Base-by-base conservation (phyloP, 768 basidiomycete genomes). In the Suillus cothurnatus region DNA sequence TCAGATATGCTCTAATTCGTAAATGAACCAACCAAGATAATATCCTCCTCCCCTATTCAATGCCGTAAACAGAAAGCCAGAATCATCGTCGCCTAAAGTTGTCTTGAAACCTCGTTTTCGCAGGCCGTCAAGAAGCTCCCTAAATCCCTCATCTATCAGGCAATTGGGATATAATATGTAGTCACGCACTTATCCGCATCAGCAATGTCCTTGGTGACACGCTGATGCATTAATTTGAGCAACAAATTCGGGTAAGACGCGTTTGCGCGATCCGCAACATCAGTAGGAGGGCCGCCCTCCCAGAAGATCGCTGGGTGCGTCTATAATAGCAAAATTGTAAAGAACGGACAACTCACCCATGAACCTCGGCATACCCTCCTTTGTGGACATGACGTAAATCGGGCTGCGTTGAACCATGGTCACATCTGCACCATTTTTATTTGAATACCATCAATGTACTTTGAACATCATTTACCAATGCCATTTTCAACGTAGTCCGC, bases 41-140 rank as follows among this genome's bases (percentile, higher is more conserved):
- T 88, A 91, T 7, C 91, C 88, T 31, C 88, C 89, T 0, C 77
- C 85, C 50, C 79, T 80, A 9, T 72, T 73, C 72, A 80, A 85
- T 17, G 82, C 83, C 23, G 85, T 73, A 50, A 83, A 74, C 12
- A 83, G 64, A 66, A 86, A 80, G 0, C 90, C 89, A 1, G 83
- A 77, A 23, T 78, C 84, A 7, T 86, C 82, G 39, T 78, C 78
- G 9, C 89, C 89, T 8, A 73, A 69, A 53, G 82, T 85, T 15
- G 80, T 69, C 64, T 81, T 82, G 78, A 91, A 92, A 6, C 91
- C 90, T 3, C 78, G 79, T 64, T 80, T 80, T 43, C 80, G 75
- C 19, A 93, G 79, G 8, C 81, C 87, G 4, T 88, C 85, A 1
- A 90, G 80, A 21, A 86, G 64, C 23, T 81, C 79, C 66, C 84